Percentiles rank a stretch among this genome's conserved stretches.
phyloP scores from a whole-genome alignment of 495 filamentous ascomycete genomes.

The Thozetella sp. region DNA sequence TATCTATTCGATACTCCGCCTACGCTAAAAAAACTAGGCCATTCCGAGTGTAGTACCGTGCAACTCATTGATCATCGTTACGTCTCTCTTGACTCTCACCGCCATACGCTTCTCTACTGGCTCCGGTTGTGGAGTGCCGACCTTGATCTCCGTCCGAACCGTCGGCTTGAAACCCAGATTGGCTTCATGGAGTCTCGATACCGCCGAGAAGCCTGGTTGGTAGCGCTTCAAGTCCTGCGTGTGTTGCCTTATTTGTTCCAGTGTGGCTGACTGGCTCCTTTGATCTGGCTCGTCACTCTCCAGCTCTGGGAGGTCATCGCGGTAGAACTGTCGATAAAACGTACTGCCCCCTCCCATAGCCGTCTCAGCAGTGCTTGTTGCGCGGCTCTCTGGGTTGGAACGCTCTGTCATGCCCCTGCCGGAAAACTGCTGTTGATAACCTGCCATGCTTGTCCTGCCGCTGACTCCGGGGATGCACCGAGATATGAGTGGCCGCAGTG shows the following conservation, averaged over 20 bases:
- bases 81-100: slow-evolving; percentile 1
- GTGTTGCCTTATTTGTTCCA: slow-evolving; percentile 7
- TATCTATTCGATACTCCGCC: not conserved
- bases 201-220: not conserved
- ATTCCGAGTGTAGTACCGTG: not conserved
- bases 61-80: not conserved
- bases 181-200: slow-evolving; percentile 2
- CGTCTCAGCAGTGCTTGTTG: slow-evolving; percentile 9
- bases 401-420: slow-evolving; percentile 13
- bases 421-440: slow-evolving; percentile 19
- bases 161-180: slow-evolving; percentile 16
- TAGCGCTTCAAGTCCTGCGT: not conserved
- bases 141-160: slow-evolving; percentile 20
- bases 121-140: slow-evolving; percentile 2
- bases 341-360: slow-evolving; percentile 18
- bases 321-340: slow-evolving; percentile 6
- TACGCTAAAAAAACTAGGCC: not conserved
- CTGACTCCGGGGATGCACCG: slow-evolving; percentile 32
- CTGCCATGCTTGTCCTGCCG: slow-evolving; percentile 9
- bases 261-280: slow-evolving; percentile 5
- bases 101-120: slow-evolving; percentile 2
- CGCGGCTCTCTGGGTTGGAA: not conserved
- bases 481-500: slow-evolving; percentile 50
- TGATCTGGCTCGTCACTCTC: not conserved
- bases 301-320: not conserved